A percentile compares a stretch with the other conserved stretches of the same genome.
These are phyloP conservation scores for Blastomyces silverae DNA, from an alignment of 2,329 filamentous ascomycete genomes.

Conservation along the genomic window DNA sequence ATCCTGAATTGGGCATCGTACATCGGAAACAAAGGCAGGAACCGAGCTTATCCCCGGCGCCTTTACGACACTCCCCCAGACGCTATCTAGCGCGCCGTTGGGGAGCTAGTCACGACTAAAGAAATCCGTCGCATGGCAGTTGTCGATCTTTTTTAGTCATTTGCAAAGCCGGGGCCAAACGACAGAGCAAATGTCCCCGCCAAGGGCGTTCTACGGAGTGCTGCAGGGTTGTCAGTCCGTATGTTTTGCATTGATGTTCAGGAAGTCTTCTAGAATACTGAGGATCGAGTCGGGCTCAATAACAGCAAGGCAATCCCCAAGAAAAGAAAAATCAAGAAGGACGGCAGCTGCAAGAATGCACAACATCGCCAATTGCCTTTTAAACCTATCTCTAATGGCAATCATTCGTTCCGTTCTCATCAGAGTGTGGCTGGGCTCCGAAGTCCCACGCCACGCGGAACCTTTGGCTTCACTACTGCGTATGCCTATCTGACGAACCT, in stretches of 20 bases:
- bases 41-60: too few relatives aligned
- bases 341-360: too few relatives aligned
- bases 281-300: neutral
- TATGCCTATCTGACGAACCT: neutral
- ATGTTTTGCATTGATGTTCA: neutral
- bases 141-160: neutral
- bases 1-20: too few relatives aligned
- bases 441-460: neutral
- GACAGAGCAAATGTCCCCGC: neutral
- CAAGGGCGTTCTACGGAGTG: neutral
- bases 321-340: neutral
- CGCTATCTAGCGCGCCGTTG: neutral
- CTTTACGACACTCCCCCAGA: neutral
- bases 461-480: neutral
- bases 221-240: neutral
- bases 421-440: neutral
- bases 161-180: neutral
- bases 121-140: neutral
- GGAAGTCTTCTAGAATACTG: neutral
- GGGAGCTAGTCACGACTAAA: neutral
- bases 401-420: neutral
- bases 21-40: too few relatives aligned
- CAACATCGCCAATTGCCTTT: too few relatives aligned
- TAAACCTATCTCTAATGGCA: too few relatives aligned
- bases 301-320: neutral